phyloP scores from a whole-genome alignment of 495 filamentous ascomycete species.

The Aspergillus coremiiformis region DNA sequence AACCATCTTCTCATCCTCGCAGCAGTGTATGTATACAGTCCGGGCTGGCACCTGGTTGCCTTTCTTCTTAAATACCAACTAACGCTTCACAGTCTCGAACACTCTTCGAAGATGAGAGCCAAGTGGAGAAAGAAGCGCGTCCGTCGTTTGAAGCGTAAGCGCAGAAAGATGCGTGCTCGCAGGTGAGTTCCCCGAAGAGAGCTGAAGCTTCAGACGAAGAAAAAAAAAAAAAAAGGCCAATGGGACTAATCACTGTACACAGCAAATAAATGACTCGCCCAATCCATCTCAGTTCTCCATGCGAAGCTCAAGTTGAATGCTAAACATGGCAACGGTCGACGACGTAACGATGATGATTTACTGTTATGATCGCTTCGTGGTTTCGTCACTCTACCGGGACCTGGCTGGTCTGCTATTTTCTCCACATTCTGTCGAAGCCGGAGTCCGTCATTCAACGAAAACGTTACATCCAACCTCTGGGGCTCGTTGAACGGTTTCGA shows the following conservation, averaged over 20 bases:
- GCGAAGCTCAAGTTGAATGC: slow-evolving; percentile 38
- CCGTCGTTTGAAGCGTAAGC: slow-evolving; percentile 95
- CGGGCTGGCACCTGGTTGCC: slow-evolving; percentile 5
- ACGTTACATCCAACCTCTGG: slow-evolving; percentile 23
- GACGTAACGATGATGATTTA: slow-evolving; percentile 34
- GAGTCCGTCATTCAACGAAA: slow-evolving; percentile 31
- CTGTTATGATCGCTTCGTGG: slow-evolving; percentile 28
- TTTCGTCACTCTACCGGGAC: slow-evolving; percentile 21
- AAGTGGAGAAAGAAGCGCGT: slow-evolving; percentile 99
- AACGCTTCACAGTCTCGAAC: slow-evolving; percentile 21
- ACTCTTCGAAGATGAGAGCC: slow-evolving; percentile 81
- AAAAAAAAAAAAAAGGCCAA: not conserved
- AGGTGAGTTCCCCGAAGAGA: slow-evolving; percentile 51
- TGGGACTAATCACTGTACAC: slow-evolving; percentile 23
- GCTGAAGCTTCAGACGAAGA: not conserved
- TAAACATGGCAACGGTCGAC: slow-evolving; percentile 36
- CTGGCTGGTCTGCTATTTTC: slow-evolving; percentile 21
- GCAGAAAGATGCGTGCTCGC: slow-evolving; percentile 95
- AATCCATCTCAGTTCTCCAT: slow-evolving; percentile 53
- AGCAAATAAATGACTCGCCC: slow-evolving; percentile 70
- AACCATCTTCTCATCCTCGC: slow-evolving; percentile 48
- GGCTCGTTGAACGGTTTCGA: slow-evolving; percentile 26
- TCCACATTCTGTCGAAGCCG: slow-evolving; percentile 24
- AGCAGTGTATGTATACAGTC: slow-evolving; percentile 40
- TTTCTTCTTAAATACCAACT: slow-evolving; percentile 14